Evolutionary conservation across 257 asterid genomes (phyloP), one percentile per base, ranked within the genome.

Genomic region (Rauvolfia tetraphylla): DNA sequence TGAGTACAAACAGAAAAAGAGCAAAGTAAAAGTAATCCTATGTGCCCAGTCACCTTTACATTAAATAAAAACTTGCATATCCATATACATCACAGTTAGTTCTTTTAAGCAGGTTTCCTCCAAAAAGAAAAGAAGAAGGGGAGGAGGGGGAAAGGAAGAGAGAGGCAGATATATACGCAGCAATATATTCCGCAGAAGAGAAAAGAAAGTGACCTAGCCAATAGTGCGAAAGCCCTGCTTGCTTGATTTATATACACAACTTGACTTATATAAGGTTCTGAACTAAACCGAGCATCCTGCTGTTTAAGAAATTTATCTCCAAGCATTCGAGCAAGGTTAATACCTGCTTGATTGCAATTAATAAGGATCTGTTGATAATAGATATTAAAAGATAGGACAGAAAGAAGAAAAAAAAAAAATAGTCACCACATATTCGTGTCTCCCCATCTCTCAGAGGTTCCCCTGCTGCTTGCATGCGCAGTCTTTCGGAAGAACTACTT

Each of bases 291-390:
- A 66, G 78, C 75, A 65, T 93, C 99, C 77, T 95, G 97, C 84
- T 93, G 93, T 86, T 95, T 95, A 69, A 93, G 90, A 86, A 91
- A 95, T 73, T 95, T 95, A 86, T 95, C 99, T 63, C 99, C 99
- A 14, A 95, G 96, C 99, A 95, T 90, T 80, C 98, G 87, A 77
- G 93, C 97, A 29, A 95, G 98, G 85, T 95, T 95, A 75, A 95
- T 84, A 69, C 99, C 99, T 95, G 84, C 76, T 67, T 44, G 76
- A 58, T 78, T 41, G 49, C 48, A 71, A 81, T 76, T 48, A 78
- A 76, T 56, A 4, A 33, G 36, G 74, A 61, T 72, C 48, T 76
- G 76, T 75, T 78, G 3, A 58, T 29, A 62, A 48, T 72, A 77
- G 76, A 59, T 75, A 59, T 44, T 78, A 1, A 63, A 41, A 48